Base-by-base conservation (phyloP, 2,329 filamentous ascomycete species). In the Xylaria sp. region DNA sequence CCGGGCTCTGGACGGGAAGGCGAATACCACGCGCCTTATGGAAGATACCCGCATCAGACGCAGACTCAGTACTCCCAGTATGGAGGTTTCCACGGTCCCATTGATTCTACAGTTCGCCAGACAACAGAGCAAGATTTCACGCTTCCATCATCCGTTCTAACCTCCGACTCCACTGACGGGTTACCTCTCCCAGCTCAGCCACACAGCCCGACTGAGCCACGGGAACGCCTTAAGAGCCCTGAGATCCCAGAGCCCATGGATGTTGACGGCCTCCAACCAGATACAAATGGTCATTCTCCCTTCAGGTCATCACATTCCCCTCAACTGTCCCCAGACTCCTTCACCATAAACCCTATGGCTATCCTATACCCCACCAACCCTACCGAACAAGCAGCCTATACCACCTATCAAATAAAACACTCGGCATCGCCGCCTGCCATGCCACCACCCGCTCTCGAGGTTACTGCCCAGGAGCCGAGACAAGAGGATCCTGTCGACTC, bases 171-270 rank as follows among this genome's bases (percentile, higher is more conserved):
- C 72, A 74, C 74, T 65, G 73, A 73, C 68, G 71, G 76, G 75
- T 70, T 77, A 68, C 76, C 76, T 77, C 76, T 68, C 66, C 68
- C 50, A 65, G 60, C 75, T 75, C 72, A 74, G 75, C 74, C 75
- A 72, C 75, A 73, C 65, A 69, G 71, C 65, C 68, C 72, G 60
- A 71, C 57, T 70, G 71, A 73, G 67, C 64, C 70, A 60, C 72
- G 72, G 55, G 73, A 75, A 73, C 75, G 78, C 59, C 75, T 79
- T 74, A 74, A 76, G 73, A 79, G 77, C 69, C 78, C 78, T 50
- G 77, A 75, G 53, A 78, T 79, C 67, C 78, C 77, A 61, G 77
- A 78, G 59, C 77, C 77, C 30, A 78, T 79, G 76, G 74, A 78
- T 39, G 55, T 76, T 27, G 75, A 77, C 59, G 71, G 71, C 34